A percentile compares a stretch with the other conserved stretches of the same genome.
Evolutionary conservation across 306 rosid species (phyloP).

Genomic region (Lablab purpureus): DNA sequence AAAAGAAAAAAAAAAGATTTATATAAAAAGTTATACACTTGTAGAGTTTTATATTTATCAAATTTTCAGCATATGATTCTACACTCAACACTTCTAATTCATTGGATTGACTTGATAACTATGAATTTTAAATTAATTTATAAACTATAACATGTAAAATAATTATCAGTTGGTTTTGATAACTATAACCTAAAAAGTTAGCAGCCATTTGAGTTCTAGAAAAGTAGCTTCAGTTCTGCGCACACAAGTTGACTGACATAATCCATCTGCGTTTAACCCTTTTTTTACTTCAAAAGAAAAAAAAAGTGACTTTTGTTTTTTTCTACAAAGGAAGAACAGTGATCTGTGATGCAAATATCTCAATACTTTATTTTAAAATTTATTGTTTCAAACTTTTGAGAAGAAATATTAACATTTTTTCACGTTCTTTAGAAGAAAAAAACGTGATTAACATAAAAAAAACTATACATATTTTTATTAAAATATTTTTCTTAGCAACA

Average conservation of each 20-base stretch:
- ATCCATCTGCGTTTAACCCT: neutral
- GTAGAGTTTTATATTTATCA: no score
- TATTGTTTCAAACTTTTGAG: neutral
- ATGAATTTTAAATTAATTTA: neutral
- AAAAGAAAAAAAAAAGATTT: no score
- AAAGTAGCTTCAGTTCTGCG: neutral
- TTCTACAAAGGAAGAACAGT: neutral
- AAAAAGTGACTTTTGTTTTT: neutral
- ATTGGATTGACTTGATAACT: neutral
- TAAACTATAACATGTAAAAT: neutral
- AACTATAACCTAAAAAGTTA: neutral
- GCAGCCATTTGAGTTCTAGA: conserved; percentile 8
- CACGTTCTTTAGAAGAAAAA: neutral
- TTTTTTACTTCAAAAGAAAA: neutral
- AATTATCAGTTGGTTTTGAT: neutral
- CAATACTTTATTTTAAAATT: neutral
- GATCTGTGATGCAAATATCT: neutral
- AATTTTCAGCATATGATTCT: neutral
- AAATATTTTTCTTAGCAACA: no score
- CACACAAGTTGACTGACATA: neutral
- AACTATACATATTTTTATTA: no score
- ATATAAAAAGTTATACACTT: neutral
- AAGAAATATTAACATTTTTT: neutral
- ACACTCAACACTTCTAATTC: neutral
- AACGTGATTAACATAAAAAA: neutral